Base-by-base conservation (phyloP, 495 filamentous ascomycete genomes). In the Corynascus novoguineensis region DNA sequence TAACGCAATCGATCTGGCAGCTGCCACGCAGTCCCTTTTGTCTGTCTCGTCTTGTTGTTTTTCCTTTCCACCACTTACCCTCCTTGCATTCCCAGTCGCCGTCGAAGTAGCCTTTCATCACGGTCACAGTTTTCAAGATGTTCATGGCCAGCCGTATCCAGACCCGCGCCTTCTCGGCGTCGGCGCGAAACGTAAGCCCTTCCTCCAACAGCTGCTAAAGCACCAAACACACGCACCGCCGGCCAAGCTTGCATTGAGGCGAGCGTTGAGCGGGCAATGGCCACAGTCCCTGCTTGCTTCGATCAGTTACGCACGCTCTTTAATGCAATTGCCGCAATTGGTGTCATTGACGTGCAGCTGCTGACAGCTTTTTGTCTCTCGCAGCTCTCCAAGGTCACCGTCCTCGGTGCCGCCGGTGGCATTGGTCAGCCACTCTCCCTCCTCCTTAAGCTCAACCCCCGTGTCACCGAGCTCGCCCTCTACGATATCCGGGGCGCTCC, bases 341-440 rank as follows among this genome's bases (percentile, higher is more conserved):
- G 6, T 17, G 14, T 11, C 55, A 41, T 51, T 44, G 37, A 24
- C 12, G 7, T 38, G 53, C 58, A 53, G 52, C 65, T 76, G 82
- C 54, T 56, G 32, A 52, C 42, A 60, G 47, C 2, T 44, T 10
- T 46, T 24, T 22, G 11, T 10, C 19, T 11, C 34, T 19, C 62
- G 45, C 73, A 98, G 93, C 83, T 89, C 71, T 92, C 91, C 72
- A 97, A 97, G 83, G 93, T 98, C 64, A 84, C 90, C 66, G 91
- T 98, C 54, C 86, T 97, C 66, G 93, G 93, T 78, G 93, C 92
- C 62, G 86, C 86, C 71, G 93, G 93, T 77, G 93, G 93, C 72
- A 98, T 98, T 77, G 93, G 93, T 70, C 93, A 98, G 81, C 93
- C 93, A 67, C 77, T 98, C 61, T 98, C 93, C 50, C 86, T 98